Evolutionary conservation across 176 grass and related monocot genomes (phyloP), one percentile per base, ranked within the genome.

Genomic region (Themeda triandra): DNA sequence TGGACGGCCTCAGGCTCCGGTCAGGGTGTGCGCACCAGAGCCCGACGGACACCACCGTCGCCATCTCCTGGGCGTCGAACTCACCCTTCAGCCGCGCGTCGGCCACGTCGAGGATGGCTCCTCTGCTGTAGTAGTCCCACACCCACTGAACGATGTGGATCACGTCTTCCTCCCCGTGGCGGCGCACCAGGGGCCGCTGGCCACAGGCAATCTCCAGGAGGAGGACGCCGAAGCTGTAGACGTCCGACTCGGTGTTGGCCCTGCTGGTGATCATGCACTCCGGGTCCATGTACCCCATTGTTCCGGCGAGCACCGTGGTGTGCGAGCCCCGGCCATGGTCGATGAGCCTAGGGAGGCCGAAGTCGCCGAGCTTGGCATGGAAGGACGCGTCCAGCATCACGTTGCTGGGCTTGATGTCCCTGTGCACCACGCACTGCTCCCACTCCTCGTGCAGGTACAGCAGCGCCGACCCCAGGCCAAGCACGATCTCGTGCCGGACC

Each of bases 21-120:
- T 86, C 49, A 0, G 86, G 89, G 24, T 89, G 89, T 6, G 80
- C 24, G n/a, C 92, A 94, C 78, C 81, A 87, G 11, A 94, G 87
- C 2, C 92, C 87, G 4, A 87, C 84, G 0, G 62, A 5, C 84
- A 94, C 45, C 30, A 92, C 70, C 0, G 77, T 6, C 66, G 82
- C 89, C 77, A 94, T 83, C 32, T 87, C 83, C 23, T 5, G 0
- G 8, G 2, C 19, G 10, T 53, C 4, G 28, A 86, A 89, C 5
- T 84, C 40, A 0, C 80, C 76, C 0, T 64, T 25, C 1, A 91
- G 69, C 31, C 76, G 40, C 2, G 10, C 49, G 8, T 94, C 92
- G 7, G 54, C 80, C 2, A 64, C 75, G 18, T 81, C 77, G 1
- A 91, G 45, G 5, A 94, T 15, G 14, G 3, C 39, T 11, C 84